Percentiles rank a stretch among this genome's conserved stretches.
phyloP scores from a whole-genome alignment of 371 early-diverging fungal genomes.

The Racocetra persica region DNA sequence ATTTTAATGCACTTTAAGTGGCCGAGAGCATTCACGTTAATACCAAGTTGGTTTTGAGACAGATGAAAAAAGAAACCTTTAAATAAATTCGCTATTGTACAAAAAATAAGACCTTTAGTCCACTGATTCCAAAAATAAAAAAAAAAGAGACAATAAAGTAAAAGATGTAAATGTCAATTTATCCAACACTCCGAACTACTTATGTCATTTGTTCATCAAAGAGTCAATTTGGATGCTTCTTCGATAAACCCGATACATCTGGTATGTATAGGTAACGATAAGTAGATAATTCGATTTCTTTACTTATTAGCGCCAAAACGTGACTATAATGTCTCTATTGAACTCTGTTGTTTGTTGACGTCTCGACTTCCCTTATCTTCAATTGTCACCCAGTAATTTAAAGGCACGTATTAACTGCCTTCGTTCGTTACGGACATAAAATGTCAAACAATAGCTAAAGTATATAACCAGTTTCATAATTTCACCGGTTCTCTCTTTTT shows the following conservation, averaged over 20 bases:
- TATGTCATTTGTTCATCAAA: not conserved
- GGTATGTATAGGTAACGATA: too few species aligned
- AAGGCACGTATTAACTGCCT: too few species aligned
- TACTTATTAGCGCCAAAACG: too few species aligned
- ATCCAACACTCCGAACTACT: not conserved
- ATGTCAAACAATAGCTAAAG: not conserved
- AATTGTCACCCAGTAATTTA: not conserved
- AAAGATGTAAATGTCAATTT: not conserved
- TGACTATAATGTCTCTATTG: too few species aligned
- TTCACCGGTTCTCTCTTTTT: not conserved
- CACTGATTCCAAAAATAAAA: not conserved
- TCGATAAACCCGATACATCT: too few species aligned
- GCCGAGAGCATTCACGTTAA: too few species aligned
- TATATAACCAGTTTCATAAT: not conserved
- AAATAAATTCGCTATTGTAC: conserved; percentile 4
- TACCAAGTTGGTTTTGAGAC: not conserved
- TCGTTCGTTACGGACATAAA: not conserved
- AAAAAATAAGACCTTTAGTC: not conserved
- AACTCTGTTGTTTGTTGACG: not conserved
- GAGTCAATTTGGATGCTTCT: not conserved
- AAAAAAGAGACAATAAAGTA: not conserved
- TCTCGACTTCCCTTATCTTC: not conserved
- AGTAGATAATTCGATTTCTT: too few species aligned
- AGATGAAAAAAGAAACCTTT: not conserved
- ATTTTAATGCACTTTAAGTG: too few species aligned